Evolutionary conservation across 345 rosid genomes (phyloP).

Genomic region (Cardamine occulta): DNA sequence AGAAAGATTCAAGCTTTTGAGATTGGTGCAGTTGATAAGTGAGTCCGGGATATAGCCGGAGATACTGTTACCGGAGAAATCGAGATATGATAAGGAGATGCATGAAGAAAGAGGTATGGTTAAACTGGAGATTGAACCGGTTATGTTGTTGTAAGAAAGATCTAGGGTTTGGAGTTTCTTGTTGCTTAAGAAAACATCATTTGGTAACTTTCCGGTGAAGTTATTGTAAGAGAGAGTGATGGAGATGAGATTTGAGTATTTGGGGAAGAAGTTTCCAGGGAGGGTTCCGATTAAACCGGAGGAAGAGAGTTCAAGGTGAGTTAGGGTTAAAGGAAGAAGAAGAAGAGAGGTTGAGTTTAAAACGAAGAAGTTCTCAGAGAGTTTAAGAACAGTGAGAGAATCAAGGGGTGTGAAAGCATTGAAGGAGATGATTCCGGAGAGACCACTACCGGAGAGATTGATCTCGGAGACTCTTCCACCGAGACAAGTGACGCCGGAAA

Average conservation of each 20-base stretch:
- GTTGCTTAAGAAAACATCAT: constrained; percentile 53
- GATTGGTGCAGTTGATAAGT: constrained; percentile 78
- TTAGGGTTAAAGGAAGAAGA: constrained; percentile 68
- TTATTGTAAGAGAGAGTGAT: constrained; percentile 67
- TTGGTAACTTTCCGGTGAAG: constrained; percentile 68
- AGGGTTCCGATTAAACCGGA: constrained; percentile 65
- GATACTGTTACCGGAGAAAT: constrained; percentile 69
- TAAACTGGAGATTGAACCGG: constrained; percentile 77
- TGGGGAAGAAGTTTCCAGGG: constrained; percentile 66
- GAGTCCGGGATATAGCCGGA: constrained; percentile 59
- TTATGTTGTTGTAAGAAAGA: constrained; percentile 80
- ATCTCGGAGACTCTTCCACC: constrained; percentile 70
- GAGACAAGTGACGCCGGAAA: constrained; percentile 77
- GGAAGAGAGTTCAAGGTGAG: constrained; percentile 67
- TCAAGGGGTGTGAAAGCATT: constrained; percentile 63
- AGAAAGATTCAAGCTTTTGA: constrained; percentile 66
- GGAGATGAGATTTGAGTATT: constrained; percentile 58
- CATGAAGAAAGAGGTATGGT: constrained; percentile 57
- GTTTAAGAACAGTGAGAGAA: constrained; percentile 60
- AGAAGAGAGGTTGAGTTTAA: constrained; percentile 73
- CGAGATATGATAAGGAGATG: constrained; percentile 63
- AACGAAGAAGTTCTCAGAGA: constrained; percentile 61
- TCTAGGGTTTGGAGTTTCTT: constrained; percentile 75
- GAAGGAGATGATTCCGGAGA: constrained; percentile 62
- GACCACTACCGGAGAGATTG: constrained; percentile 62